Conservation (phyloP, 2,329 filamentous ascomycete genomes). For the Rosellinia necatrix region DNA sequence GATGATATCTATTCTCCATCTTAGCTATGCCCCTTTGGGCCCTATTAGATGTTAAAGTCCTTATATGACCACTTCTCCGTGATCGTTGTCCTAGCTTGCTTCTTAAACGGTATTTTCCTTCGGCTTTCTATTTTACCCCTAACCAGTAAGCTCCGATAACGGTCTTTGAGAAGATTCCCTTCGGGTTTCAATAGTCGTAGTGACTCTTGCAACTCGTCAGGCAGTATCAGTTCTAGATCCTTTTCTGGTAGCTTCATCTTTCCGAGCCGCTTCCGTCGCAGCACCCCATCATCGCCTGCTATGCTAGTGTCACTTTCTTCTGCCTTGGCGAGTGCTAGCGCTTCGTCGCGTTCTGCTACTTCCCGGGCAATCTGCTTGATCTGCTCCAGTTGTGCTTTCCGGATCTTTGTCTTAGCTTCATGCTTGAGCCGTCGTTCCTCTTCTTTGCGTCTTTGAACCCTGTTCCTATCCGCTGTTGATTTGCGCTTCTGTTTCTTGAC, state of each 20-base stretch:
- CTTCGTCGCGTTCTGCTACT: constrained; percentile 60
- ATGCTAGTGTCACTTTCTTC: constrained; percentile 56
- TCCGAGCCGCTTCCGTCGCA: constrained; percentile 76
- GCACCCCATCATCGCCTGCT: constrained; percentile 58
- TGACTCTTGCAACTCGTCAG: constrained; percentile 82
- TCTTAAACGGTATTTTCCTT: constrained; percentile 77
- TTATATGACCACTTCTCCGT: constrained; percentile 99
- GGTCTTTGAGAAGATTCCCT: constrained; percentile 90
- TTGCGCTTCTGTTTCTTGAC: constrained; percentile 83
- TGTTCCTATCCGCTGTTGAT: constrained; percentile 84
- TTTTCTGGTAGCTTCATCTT: constrained; percentile 76
- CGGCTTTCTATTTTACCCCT: constrained; percentile 87
- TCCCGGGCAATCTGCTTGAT: constrained; percentile 73
- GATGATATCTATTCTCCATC: not conserved
- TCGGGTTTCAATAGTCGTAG: constrained; percentile 86
- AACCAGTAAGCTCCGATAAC: constrained; percentile 86
- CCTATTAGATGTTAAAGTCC: constrained; percentile 71
- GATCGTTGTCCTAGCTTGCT: constrained; percentile 77
- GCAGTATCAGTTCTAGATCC: constrained; percentile 77
- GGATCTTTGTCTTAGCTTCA: constrained; percentile 74
- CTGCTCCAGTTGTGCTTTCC: constrained; percentile 71
- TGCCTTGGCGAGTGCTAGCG: constrained; percentile 49
- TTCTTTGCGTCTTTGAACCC: constrained; percentile 84
- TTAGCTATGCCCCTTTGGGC: not conserved
- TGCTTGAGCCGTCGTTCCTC: constrained; percentile 78